Base-by-base conservation (phyloP, 169 alveolate genomes). In the Eimeria necatrix region DNA sequence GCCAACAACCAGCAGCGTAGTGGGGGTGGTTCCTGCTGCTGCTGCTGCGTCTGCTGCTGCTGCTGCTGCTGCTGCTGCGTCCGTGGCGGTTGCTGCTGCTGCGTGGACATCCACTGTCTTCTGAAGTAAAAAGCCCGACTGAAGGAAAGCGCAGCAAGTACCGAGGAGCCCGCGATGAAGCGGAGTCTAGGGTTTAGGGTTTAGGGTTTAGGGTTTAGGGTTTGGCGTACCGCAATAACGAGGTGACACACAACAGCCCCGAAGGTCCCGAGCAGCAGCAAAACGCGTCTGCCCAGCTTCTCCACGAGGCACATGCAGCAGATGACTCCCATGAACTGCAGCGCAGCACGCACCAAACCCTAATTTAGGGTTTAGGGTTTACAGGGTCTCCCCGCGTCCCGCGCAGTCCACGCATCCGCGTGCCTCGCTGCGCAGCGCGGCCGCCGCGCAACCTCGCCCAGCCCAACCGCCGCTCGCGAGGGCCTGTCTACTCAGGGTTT, bases 291-390 rank as follows among this genome's bases (percentile, higher is more conserved):
- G 61, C 94, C 94, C 48, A 24, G 14, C 4, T 89, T 85, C 24
- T 90, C 94, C 14, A 90, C 94, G 24, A 71, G 32, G 48, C 78
- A 18, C 12, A 90, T 9, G 86, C 78, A 61, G 16, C 24, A 32
- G 24, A 73, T 22, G 20, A 90, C 94, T 20, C 94, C 94, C 22
- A 74, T 12, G 24, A 90, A 71, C 94, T 88, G 94, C 87, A 70
- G 8, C 7, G 48, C 32, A 12, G 10, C 4, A 8, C 64, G 46
- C 48, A 73, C 10, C 84, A 73, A 16, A 73, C 10, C 52, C 84
- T 14, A 56, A n/a, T n/a, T n/a, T n/a, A n/a, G n/a, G n/a, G n/a
- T n/a, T n/a, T n/a, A n/a, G n/a, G n/a, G n/a, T n/a, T n/a, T n/a
- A n/a, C n/a, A n/a, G n/a, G n/a, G n/a, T n/a, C n/a, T n/a, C n/a